Base-by-base conservation (phyloP, 129 eudicot species). In the Solidago caesia region DNA sequence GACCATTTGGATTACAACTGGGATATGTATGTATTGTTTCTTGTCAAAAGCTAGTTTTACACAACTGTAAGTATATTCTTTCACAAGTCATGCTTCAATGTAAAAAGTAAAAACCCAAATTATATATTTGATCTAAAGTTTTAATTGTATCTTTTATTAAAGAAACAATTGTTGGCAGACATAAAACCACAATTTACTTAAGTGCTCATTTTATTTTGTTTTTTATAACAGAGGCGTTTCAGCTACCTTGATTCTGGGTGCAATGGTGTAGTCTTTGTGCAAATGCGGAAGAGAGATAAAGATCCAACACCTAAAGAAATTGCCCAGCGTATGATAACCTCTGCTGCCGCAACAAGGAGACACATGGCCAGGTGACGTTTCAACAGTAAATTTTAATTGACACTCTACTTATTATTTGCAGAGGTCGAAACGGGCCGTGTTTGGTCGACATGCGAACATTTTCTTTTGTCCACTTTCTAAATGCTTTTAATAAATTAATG, bases 301-400 rank as follows among this genome's bases (percentile, higher is more conserved):
- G 98, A 88, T 67, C 98, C 97, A 51, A 85, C 84, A 71, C 96
- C 97, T 56, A 88, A 85, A 75, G 91, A 88, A 68, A 88, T 94
- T 63, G 96, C 88, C 44, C 91, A 90, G 41, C 86, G 85, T 77
- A 88, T 94, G 86, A 85, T 94, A 86, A 84, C 91, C 12, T 83
- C 91, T 47, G 81, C 89, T 79, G 91, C 92, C 29, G 73, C 79
- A 16, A 90, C 97, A 48, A 88, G 59, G 84, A 90, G 75, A 81
- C 96, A 90, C 71, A 84, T 94, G 77, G 82, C 98, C 52, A 94
- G 98, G 98, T 93, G 73, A 65, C 21, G 15, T 52, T 73, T 63
- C 7, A 8, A 26, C 7, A 44, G 21, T 69, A 14, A 43, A 13
- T 69, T 10, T 29, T 44, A 70, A 15, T 58, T 58, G 1, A 6